Conservation (phyloP, 345 rosid species). For the Salix brachista region DNA sequence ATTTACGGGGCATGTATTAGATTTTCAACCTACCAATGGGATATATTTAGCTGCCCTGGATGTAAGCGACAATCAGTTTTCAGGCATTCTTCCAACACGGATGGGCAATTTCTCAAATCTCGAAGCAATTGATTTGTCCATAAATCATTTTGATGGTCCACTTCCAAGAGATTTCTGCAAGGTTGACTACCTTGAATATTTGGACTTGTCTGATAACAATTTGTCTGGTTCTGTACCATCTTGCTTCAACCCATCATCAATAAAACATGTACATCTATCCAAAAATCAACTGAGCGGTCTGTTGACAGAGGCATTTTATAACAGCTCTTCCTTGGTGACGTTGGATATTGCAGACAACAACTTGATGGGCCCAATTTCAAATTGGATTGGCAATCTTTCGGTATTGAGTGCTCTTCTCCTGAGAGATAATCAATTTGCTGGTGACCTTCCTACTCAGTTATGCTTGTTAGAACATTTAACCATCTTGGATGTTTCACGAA, state of each 20-base stretch:
- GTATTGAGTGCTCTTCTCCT: slow-evolving; percentile 16
- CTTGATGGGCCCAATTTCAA: slow-evolving; percentile 10
- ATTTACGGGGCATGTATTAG: not conserved
- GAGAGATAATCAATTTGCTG: slow-evolving; percentile 11
- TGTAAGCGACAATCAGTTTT: not conserved
- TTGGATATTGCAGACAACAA: slow-evolving; percentile 17
- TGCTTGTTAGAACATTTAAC: slow-evolving; percentile 2
- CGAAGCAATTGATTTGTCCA: not conserved
- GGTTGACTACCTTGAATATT: not conserved
- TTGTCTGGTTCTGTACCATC: not conserved
- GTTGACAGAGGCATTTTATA: not conserved
- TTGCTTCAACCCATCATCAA: not conserved
- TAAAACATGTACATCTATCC: not conserved
- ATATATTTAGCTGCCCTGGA: not conserved
- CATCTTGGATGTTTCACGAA: slow-evolving; percentile 18
- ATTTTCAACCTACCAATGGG: not conserved
- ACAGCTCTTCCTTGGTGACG: not conserved
- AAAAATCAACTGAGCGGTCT: not conserved
- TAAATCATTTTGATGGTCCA: not conserved
- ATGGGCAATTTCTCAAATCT: not conserved
- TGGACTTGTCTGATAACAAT: slow-evolving; percentile 2
- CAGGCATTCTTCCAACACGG: not conserved
- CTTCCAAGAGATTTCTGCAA: not conserved
- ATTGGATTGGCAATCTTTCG: not conserved
- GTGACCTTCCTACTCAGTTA: slow-evolving; percentile 6